These are phyloP conservation scores for Apophysomyces variabilis DNA, from an alignment of 371 early-diverging fungal genomes.

Conservation along the genomic window DNA sequence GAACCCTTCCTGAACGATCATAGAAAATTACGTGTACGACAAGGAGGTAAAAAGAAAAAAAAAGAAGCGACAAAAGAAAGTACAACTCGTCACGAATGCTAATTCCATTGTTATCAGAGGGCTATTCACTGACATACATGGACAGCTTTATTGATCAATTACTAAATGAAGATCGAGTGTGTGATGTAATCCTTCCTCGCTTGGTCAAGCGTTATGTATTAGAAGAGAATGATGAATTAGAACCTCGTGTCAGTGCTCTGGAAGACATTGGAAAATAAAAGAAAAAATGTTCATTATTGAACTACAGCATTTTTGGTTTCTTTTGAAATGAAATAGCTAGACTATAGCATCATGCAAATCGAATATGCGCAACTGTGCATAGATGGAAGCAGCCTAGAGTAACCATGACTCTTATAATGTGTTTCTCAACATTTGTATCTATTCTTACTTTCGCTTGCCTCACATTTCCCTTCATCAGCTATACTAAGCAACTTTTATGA, in stretches of 20 bases:
- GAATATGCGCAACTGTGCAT: no score
- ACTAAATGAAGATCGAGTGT: conserved; percentile 80
- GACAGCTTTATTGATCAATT: conserved; percentile 92
- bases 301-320: neutral
- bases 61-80: conserved; percentile 73
- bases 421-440: no score
- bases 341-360: no score
- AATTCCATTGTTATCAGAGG: conserved; percentile 68
- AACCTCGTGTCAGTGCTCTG: conserved; percentile 80
- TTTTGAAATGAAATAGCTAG: neutral
- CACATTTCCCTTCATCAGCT: no score
- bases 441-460: no score
- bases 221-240: conserved; percentile 87
- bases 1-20: conserved; percentile 89
- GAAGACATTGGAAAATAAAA: conserved; percentile 50
- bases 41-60: conserved; percentile 57
- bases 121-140: conserved; percentile 74
- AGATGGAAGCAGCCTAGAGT: no score
- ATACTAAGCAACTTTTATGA: no score
- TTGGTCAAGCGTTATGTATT: conserved; percentile 78
- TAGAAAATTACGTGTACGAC: conserved; percentile 78
- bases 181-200: conserved; percentile 88
- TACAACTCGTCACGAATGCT: conserved; percentile 68
- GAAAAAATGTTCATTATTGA: neutral
- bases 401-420: no score